Base-by-base conservation (phyloP, 2,329 filamentous ascomycete species). In the Scleromitrula shiraiana region DNA sequence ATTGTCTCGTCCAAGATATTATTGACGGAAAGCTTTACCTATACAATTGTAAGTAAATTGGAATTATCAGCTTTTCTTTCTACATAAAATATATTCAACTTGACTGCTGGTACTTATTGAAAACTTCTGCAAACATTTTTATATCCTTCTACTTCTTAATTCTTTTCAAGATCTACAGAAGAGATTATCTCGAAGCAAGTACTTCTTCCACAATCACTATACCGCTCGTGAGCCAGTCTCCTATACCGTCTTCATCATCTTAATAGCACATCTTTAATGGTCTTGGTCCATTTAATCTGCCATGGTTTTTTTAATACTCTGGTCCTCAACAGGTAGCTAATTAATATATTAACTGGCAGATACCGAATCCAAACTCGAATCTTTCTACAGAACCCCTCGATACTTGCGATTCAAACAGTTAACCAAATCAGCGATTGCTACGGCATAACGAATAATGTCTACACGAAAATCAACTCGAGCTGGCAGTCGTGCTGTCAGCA, bases 401-500 rank as follows among this genome's bases (percentile, higher is more conserved):
- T 14, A 26, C n/a, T 23, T 9, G 7, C 43, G 2, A 24, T 24
- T 30, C 27, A 26, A 14, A 12, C 24, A 26, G 42, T 23, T 45
- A 27, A 15, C 33, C n/a, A 20, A 41, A 27, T 20, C 10, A 35
- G 35, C 15, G 10, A 12, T 20, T 20, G 26, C 22, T 26, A 20
- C 20, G 20, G 19, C 12, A 35, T 12, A 14, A 23, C 8, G 19
- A 40, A 51, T 14, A 24, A 62, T 62, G 60, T 59, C 59, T 32
- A 57, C 60, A 30, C 48, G 54, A 42, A 50, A 56, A 24, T 52
- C 47, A 7, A 59, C 53, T 12, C 56, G 60, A 30, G 53, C 54
- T 33, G 38, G 56, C 4, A 60, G 56, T 40, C 56, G 52, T 39
- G 50, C 52, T 43, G 50, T 55, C 35, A 55, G 50, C 22, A 56